These are phyloP conservation scores for Cyberlindnera amylophila DNA, from an alignment of 805 yeast species.

Conservation along the genomic window DNA sequence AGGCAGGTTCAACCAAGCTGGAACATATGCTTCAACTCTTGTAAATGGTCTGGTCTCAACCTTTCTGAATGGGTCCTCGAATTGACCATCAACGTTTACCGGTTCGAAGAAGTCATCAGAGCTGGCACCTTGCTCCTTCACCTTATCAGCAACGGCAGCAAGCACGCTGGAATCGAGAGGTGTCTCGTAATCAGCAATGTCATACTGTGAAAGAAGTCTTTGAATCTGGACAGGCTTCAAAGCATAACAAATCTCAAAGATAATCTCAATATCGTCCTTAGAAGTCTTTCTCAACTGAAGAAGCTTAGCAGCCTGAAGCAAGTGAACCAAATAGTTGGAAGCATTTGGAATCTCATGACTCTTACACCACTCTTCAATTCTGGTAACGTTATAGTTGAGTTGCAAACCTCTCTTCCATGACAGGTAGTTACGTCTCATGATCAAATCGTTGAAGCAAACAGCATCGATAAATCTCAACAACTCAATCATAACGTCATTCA, in stretches of 20 bases:
- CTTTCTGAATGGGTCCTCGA: slow-evolving; percentile 78
- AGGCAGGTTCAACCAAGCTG: slow-evolving; percentile 90
- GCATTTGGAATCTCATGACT: slow-evolving; percentile 89
- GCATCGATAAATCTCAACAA: slow-evolving; percentile 85
- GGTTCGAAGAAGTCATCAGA: slow-evolving; percentile 67
- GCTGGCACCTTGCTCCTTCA: slow-evolving; percentile 54
- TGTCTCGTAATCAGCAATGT: slow-evolving; percentile 89
- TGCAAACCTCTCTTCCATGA: slow-evolving; percentile 98
- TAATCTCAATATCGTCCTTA: slow-evolving; percentile 82
- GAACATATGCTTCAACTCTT: slow-evolving; percentile 85
- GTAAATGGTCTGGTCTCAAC: slow-evolving; percentile 74
- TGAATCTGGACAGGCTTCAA: slow-evolving; percentile 95
- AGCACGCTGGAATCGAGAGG: slow-evolving; percentile 83
- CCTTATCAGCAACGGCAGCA: slow-evolving; percentile 75
- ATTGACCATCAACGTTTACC: slow-evolving; percentile 66
- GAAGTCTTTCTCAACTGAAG: slow-evolving; percentile 89
- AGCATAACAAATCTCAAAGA: slow-evolving; percentile 92
- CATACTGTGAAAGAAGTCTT: slow-evolving; percentile 82
- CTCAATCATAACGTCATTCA: slow-evolving; percentile 80
- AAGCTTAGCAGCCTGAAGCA: slow-evolving; percentile 89
- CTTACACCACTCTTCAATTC: slow-evolving; percentile 98
- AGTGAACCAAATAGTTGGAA: slow-evolving; percentile 74
- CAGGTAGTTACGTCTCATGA: slow-evolving; percentile 89
- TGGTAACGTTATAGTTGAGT: slow-evolving; percentile 91
- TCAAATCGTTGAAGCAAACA: slow-evolving; percentile 88